Evolutionary conservation across 1,139 yeast species (phyloP).

Genomic region (Pichia sp.): DNA sequence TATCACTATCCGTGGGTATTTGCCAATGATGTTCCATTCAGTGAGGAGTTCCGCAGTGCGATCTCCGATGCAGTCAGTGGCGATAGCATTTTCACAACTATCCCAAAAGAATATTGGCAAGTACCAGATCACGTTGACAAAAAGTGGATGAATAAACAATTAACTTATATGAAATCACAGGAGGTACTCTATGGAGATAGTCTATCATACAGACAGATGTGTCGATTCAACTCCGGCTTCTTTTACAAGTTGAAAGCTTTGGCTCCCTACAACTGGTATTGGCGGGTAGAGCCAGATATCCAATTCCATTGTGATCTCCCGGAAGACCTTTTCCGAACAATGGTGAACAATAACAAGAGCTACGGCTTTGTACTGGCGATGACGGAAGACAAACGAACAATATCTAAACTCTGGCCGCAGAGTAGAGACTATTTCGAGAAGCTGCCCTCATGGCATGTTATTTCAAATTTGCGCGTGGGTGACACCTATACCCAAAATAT

Average conservation of each 20-base stretch:
- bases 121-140: constrained; percentile 54
- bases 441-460: constrained; percentile 25
- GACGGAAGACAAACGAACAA: constrained; percentile 47
- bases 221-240: constrained; percentile 68
- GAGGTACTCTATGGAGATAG: constrained; percentile 54
- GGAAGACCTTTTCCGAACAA: constrained; percentile 58
- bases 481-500: constrained; percentile 29
- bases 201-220: constrained; percentile 64
- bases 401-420: constrained; percentile 56
- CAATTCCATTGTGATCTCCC: constrained; percentile 57
- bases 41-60: constrained; percentile 34
- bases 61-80: constrained; percentile 36
- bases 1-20: constrained; percentile 77
- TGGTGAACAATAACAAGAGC: constrained; percentile 52
- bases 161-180: constrained; percentile 39
- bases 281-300: constrained; percentile 73
- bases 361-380: constrained; percentile 62
- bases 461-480: constrained; percentile 7
- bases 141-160: constrained; percentile 45
- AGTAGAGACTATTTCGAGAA: constrained; percentile 43
- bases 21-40: constrained; percentile 51
- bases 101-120: constrained; percentile 45
- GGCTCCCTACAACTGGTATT: constrained; percentile 58
- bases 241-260: constrained; percentile 57
- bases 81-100: constrained; percentile 36